phyloP scores from a whole-genome alignment of 192 early-diverging fungal species.

The Backusella mclennaniae region DNA sequence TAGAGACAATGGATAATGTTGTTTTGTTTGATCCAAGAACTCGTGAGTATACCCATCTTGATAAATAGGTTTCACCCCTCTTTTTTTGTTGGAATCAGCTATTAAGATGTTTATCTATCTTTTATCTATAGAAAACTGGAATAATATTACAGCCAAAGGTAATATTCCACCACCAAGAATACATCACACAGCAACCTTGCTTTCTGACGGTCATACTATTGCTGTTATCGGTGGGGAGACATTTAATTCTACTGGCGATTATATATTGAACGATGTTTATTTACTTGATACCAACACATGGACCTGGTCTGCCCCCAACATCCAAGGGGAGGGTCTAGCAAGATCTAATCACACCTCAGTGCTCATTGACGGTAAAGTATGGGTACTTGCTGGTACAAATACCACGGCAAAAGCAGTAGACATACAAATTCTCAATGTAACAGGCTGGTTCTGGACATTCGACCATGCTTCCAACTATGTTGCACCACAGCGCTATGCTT shows the following conservation, averaged over 20 bases:
- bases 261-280: constrained; percentile 6
- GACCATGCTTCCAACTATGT: neutral
- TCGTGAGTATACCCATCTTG: neutral
- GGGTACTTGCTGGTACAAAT: constrained; percentile 17
- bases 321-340: neutral
- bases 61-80: neutral
- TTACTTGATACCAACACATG: constrained; percentile 17
- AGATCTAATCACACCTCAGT: constrained; percentile 17
- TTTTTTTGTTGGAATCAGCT: neutral
- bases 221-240: constrained; percentile 11
- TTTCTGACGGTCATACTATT: constrained; percentile 12
- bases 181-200: constrained; percentile 16
- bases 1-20: constrained; percentile 2
- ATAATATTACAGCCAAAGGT: constrained; percentile 11
- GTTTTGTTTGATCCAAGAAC: constrained; percentile 12
- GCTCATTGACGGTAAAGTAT: neutral
- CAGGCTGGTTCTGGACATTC: neutral
- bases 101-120: neutral
- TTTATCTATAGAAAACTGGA: constrained; percentile 8
- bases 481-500: neutral
- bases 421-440: constrained; percentile 18
- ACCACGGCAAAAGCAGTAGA: constrained; percentile 7
- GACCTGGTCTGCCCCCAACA: neutral
- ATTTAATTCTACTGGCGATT: neutral
- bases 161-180: constrained; percentile 4